Base-by-base conservation (phyloP, 495 filamentous ascomycete genomes). In the Trichoderma asperelloides region DNA sequence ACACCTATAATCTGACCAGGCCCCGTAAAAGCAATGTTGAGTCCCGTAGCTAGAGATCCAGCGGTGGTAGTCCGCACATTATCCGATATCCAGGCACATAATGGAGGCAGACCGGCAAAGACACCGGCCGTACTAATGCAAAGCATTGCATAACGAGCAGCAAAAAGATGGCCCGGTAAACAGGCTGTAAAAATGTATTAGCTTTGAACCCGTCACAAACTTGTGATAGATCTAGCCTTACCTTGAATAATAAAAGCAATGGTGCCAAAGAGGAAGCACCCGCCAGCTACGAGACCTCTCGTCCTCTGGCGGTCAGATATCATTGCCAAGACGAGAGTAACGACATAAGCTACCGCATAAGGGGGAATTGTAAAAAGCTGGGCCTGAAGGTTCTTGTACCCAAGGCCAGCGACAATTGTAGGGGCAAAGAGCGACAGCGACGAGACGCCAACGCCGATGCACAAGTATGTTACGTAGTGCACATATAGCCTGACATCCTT, bases 311-410 rank as follows among this genome's bases (percentile, higher is more conserved):
- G 64, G 16, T 65, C 64, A 21, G 64, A 65, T 25, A 65, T 16
- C 64, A 47, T 23, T 7, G 41, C 41, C 12, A 45, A 45, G 41
- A 45, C 30, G 27, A 93, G 78, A 0, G 90, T 92, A 12, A 91
- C 39, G 8, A 89, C 72, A 33, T 88, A 88, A 3, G 91, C 92
- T 0, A 82, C 87, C 12, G 86, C 89, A 70, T 96, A 95, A 0
- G 91, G 91, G 3, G 92, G 91, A 0, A 95, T 91, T n/a, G 85
- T 87, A 49, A 94, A 82, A 1, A 95, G 79, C 70, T 96, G 91
- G 0, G 91, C 89, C 30, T 75, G 73, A 3, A 87, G 73, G 8
- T 77, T 81, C 4, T 85, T 88, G 9, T 89, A 93, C 8, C 91
- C 92, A n/a, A 89, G 76, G 66, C 88, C 82, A 23, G 73, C 77